Conservation (phyloP, 2,329 filamentous ascomycete genomes). For the Penicillium paneum region DNA sequence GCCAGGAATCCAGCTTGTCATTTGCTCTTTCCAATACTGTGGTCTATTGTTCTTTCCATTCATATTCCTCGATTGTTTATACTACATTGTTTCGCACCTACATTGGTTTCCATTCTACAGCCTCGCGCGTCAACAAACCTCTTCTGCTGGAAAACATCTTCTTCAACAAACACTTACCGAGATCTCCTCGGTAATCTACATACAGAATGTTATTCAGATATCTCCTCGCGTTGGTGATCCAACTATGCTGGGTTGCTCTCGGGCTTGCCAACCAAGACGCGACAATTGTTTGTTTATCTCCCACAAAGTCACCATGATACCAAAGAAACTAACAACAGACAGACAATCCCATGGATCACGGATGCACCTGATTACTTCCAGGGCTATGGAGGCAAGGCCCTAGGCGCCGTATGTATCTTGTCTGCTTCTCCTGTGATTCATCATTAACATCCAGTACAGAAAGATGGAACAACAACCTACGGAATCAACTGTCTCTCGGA, state of each 20-base stretch:
- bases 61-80: background rate
- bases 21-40: background rate
- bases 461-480: constrained; percentile 1
- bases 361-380: constrained; percentile 7
- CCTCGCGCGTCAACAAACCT: background rate
- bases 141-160: background rate
- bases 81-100: background rate
- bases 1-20: background rate
- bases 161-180: background rate
- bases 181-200: background rate
- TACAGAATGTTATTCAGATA: background rate
- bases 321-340: background rate
- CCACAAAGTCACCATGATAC: too few relatives aligned
- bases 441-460: background rate
- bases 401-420: background rate
- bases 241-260: background rate
- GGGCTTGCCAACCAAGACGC: background rate
- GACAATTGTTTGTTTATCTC: constrained; percentile 3
- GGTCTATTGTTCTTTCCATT: background rate
- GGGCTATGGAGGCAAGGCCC: constrained; percentile 3
- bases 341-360: constrained; percentile 7
- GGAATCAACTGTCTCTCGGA: constrained; percentile 6
- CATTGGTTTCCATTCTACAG: background rate
- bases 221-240: background rate
- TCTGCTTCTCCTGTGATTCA: background rate